These are phyloP conservation scores for Talaromyces funiculosus DNA, from an alignment of 2,329 filamentous ascomycete genomes.

Conservation along the genomic window DNA sequence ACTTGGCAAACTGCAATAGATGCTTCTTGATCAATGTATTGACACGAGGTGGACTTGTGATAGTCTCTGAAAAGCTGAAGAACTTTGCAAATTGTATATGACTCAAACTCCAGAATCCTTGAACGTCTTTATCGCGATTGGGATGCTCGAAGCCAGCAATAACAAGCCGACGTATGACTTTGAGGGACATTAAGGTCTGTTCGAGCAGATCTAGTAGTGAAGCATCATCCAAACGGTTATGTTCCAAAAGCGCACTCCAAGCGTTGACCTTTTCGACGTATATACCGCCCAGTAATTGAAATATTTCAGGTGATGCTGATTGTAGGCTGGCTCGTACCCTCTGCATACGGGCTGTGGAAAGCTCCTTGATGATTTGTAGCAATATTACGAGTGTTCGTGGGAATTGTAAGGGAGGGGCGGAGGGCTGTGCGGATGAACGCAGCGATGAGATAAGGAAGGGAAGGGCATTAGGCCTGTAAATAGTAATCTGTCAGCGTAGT, in stretches of 20 bases:
- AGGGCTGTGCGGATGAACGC: conserved; percentile 48
- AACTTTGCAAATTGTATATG: conserved; percentile 74
- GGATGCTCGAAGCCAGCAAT: conserved; percentile 79
- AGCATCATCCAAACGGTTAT: conserved; percentile 54
- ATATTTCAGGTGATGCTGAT: conserved; percentile 71
- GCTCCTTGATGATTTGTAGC: conserved; percentile 82
- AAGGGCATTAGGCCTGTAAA: conserved; percentile 42
- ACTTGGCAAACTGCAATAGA: conserved; percentile 80
- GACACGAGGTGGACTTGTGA: conserved; percentile 49
- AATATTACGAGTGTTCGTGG: conserved; percentile 69
- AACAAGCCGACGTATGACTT: conserved; percentile 71
- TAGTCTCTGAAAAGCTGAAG: conserved; percentile 57
- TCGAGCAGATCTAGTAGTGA: conserved; percentile 61
- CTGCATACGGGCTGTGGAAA: conserved; percentile 71
- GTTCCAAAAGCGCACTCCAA: conserved; percentile 61
- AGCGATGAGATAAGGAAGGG: conserved; percentile 57
- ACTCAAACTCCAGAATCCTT: conserved; percentile 73
- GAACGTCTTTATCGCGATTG: conserved; percentile 68
- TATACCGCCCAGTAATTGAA: conserved; percentile 71
- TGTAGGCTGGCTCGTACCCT: conserved; percentile 72
- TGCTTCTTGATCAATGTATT: conserved; percentile 72
- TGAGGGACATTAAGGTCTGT: conserved; percentile 73
- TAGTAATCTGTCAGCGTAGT: not conserved
- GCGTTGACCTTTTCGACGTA: conserved; percentile 67
- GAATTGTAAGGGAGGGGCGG: conserved; percentile 60